A percentile compares a stretch with the other conserved stretches of the same genome.
Conservation (phyloP, 148 eudicot genomes). For the Mesembryanthemum crystallinum region DNA sequence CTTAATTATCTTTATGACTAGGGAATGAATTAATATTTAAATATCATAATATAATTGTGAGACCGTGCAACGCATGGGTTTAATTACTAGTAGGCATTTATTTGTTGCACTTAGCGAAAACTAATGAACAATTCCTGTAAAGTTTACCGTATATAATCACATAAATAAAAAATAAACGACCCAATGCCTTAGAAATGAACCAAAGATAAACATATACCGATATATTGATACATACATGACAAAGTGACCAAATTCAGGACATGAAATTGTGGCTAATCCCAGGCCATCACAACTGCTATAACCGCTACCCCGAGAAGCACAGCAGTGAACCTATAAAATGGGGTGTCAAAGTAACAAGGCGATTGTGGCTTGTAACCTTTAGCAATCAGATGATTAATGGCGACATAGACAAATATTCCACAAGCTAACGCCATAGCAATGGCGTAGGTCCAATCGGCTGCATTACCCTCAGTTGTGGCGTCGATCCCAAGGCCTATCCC, state of each 20-base stretch:
- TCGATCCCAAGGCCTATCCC: slow-evolving; percentile 74
- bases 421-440: slow-evolving; percentile 70
- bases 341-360: slow-evolving; percentile 49
- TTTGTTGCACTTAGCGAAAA: too few relatives aligned
- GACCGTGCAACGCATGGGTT: too few relatives aligned
- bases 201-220: neutral
- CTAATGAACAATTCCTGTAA: too few relatives aligned
- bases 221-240: neutral
- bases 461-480: slow-evolving; percentile 51
- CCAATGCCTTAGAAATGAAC: neutral
- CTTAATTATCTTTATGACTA: too few relatives aligned
- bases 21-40: too few relatives aligned
- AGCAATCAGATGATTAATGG: slow-evolving; percentile 72
- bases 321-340: slow-evolving; percentile 56
- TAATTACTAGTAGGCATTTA: too few relatives aligned
- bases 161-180: neutral
- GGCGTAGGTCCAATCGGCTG: slow-evolving; percentile 70
- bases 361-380: slow-evolving; percentile 64
- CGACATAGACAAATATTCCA: slow-evolving; percentile 74
- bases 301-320: slow-evolving; percentile 58
- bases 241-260: too few relatives aligned
- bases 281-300: slow-evolving; percentile 67
- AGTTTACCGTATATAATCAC: neutral
- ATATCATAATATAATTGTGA: too few relatives aligned
- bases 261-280: slow-evolving; percentile 39